phyloP scores from a whole-genome alignment of 306 rosid genomes.

The Gastrolobium bilobum region DNA sequence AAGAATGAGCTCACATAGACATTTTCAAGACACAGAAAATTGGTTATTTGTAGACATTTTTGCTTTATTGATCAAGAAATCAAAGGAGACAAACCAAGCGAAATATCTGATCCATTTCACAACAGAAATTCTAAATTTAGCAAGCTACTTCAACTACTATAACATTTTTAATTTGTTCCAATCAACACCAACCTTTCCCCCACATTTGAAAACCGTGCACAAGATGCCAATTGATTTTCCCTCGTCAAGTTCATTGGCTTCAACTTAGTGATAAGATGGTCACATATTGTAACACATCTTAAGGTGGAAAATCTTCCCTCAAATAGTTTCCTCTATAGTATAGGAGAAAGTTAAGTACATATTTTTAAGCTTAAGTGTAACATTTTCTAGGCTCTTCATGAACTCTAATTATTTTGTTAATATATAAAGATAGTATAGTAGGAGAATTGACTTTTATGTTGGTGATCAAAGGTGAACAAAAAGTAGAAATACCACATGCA shows the following conservation, averaged over 20 bases:
- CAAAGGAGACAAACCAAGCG: conserved; percentile 1
- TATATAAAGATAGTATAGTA: background rate
- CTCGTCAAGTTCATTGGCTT: conserved; percentile 10
- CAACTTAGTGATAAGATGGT: background rate
- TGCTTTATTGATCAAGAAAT: conserved; percentile 26
- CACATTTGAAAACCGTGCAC: background rate
- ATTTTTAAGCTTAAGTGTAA: too few species aligned
- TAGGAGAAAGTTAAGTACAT: too few species aligned
- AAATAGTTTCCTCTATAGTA: too few species aligned
- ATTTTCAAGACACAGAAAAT: conserved; percentile 39
- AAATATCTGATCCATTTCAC: conserved; percentile 37
- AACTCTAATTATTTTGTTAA: too few species aligned
- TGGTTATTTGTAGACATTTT: conserved; percentile 10
- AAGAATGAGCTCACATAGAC: conserved; percentile 32
- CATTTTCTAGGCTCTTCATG: too few species aligned
- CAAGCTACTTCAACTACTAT: conserved; percentile 20
- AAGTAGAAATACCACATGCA: conserved; percentile 40
- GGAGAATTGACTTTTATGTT: background rate
- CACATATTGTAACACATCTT: background rate
- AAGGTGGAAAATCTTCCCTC: background rate
- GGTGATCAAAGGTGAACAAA: conserved; percentile 13
- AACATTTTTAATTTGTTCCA: conserved; percentile 6
- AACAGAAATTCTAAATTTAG: conserved; percentile 47
- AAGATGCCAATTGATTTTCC: background rate
- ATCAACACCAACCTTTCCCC: conserved; percentile 10